phyloP scores from a whole-genome alignment of 768 basidiomycete species.

The Calocybe indica region DNA sequence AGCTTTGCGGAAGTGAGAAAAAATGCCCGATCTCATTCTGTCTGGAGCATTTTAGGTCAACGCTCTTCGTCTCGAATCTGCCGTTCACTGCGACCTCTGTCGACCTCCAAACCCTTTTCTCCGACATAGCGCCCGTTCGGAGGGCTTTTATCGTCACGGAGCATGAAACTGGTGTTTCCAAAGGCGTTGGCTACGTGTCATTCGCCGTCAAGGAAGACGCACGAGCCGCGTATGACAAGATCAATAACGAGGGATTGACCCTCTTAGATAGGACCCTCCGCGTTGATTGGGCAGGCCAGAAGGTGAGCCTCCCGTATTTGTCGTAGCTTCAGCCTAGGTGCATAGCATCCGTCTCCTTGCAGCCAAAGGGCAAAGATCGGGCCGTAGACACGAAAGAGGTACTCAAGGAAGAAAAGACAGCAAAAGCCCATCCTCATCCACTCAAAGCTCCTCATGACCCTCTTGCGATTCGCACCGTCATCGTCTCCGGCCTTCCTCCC shows the following conservation, averaged over 20 bases:
- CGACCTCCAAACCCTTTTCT: slow-evolving; percentile 89
- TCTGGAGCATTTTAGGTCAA: slow-evolving; percentile 44
- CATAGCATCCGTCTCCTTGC: background rate
- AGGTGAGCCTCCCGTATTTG: slow-evolving; percentile 37
- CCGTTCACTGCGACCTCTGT: slow-evolving; percentile 88
- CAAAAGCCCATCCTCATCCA: slow-evolving; percentile 26
- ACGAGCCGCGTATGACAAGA: slow-evolving; percentile 58
- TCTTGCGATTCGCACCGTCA: slow-evolving; percentile 76
- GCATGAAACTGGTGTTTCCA: slow-evolving; percentile 66
- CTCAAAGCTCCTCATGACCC: slow-evolving; percentile 51
- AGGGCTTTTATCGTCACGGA: slow-evolving; percentile 91
- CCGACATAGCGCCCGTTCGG: slow-evolving; percentile 90
- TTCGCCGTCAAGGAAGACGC: slow-evolving; percentile 91
- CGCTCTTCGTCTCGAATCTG: slow-evolving; percentile 89
- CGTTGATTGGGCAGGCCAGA: slow-evolving; percentile 76
- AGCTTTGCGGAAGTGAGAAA: slow-evolving; percentile 1
- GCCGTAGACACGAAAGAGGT: slow-evolving; percentile 12
- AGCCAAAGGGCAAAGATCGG: slow-evolving; percentile 42
- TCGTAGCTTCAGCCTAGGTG: background rate
- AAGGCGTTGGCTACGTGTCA: slow-evolving; percentile 95
- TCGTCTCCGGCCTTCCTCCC: slow-evolving; percentile 68
- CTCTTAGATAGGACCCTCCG: slow-evolving; percentile 67
- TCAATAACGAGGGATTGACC: slow-evolving; percentile 57
- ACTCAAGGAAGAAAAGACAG: slow-evolving; percentile 34
- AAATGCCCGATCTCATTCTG: slow-evolving; percentile 2